phyloP scores from a whole-genome alignment of 768 basidiomycete species.

The Amanita muscaria region DNA sequence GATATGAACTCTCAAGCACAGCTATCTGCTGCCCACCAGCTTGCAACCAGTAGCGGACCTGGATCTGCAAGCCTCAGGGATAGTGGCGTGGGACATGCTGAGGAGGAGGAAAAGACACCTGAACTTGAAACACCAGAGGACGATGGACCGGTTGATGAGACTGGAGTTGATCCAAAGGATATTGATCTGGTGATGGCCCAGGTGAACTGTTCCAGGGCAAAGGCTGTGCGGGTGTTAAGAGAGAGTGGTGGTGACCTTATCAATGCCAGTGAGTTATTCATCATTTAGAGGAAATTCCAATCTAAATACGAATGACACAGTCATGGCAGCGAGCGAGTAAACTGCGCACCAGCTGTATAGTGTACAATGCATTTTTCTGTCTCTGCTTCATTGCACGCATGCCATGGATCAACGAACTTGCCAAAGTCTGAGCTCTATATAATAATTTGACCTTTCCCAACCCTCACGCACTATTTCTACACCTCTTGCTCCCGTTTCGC shows the following conservation, averaged over 20 bases:
- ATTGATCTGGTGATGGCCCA: conserved; percentile 88
- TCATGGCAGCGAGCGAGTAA: conserved; percentile 92
- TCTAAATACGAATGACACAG: conserved; percentile 31
- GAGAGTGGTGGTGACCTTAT: conserved; percentile 91
- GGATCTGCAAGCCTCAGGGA: conserved; percentile 40
- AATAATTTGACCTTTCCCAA: conserved; percentile 88
- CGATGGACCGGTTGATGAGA: conserved; percentile 77
- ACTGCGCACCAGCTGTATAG: conserved; percentile 10
- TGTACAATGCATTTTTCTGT: conserved; percentile 7
- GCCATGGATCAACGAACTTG: not conserved
- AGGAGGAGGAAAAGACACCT: conserved; percentile 76
- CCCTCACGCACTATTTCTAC: conserved; percentile 64
- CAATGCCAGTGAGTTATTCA: conserved; percentile 76
- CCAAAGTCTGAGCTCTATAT: conserved; percentile 71
- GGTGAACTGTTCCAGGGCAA: conserved; percentile 84
- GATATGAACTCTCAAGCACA: conserved; percentile 80
- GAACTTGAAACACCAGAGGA: conserved; percentile 78
- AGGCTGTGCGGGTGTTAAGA: conserved; percentile 85
- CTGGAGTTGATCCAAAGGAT: conserved; percentile 87
- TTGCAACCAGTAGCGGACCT: conserved; percentile 43
- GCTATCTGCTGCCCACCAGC: conserved; percentile 71
- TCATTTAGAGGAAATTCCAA: not conserved
- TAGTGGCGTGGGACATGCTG: conserved; percentile 38
- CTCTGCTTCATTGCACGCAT: conserved; percentile 9
- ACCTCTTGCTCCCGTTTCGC: conserved; percentile 28